Conservation (phyloP, 768 basidiomycete species). For the Pulveroboletus ravenelii region DNA sequence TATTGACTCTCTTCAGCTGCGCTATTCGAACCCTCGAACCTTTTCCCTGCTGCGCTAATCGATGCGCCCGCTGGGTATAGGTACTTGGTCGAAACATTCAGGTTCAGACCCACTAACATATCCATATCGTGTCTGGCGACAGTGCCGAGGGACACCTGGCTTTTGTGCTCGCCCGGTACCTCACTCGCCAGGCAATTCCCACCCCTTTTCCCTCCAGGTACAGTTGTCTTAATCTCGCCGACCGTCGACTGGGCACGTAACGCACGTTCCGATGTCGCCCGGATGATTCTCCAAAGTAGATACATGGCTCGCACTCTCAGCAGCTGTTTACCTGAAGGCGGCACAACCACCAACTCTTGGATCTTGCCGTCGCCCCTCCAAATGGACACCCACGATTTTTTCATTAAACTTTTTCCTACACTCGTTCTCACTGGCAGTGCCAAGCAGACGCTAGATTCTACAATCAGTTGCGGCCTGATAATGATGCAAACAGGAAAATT, state of each 20-base stretch:
- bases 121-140: slow-evolving; percentile 2
- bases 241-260: not conserved
- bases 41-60: not conserved
- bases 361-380: too few relatives aligned
- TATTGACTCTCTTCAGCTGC: slow-evolving; percentile 1
- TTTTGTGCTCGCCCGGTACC: not conserved
- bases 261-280: slow-evolving; percentile 1
- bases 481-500: too few relatives aligned
- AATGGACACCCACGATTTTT: too few relatives aligned
- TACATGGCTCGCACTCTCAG: too few relatives aligned
- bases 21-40: not conserved
- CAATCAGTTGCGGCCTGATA: too few relatives aligned
- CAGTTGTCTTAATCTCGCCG: not conserved
- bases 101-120: slow-evolving; percentile 1
- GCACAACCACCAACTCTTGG: too few relatives aligned
- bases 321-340: too few relatives aligned
- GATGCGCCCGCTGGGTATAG: slow-evolving; percentile 5
- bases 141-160: slow-evolving; percentile 1
- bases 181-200: not conserved
- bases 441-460: too few relatives aligned
- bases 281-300: not conserved
- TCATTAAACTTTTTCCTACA: too few relatives aligned
- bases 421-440: too few relatives aligned
- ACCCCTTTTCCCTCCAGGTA: not conserved
- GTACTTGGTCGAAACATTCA: not conserved